phyloP scores from a whole-genome alignment of 805 yeast species.

The Sungouiella thailandica region DNA sequence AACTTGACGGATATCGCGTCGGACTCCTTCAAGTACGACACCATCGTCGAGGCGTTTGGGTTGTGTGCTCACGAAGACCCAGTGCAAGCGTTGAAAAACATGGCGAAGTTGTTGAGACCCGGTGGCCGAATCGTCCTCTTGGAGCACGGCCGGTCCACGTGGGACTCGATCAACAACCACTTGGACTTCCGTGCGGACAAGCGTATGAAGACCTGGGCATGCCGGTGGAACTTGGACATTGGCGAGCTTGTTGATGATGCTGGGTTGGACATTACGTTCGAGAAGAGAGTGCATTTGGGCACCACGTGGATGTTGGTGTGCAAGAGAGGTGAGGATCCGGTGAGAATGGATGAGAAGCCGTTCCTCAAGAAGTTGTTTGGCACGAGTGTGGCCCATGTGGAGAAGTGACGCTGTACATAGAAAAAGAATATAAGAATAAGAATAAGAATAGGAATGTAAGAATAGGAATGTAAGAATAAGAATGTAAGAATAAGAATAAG shows the following conservation, averaged over 20 bases:
- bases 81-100: conserved; percentile 69
- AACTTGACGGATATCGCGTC: conserved; percentile 58
- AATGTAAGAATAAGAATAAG: too few relatives aligned
- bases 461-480: too few relatives aligned
- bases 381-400: conserved; percentile 25
- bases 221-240: conserved; percentile 95
- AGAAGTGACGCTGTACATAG: conserved; percentile 13
- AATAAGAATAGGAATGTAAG: too few relatives aligned
- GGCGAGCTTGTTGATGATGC: conserved; percentile 81
- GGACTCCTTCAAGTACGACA: conserved; percentile 66
- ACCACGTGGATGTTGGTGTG: conserved; percentile 86
- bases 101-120: conserved; percentile 70
- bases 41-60: conserved; percentile 91
- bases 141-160: conserved; percentile 90
- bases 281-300: conserved; percentile 80
- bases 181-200: conserved; percentile 79
- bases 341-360: conserved; percentile 39
- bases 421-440: too few relatives aligned
- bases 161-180: conserved; percentile 69
- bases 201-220: conserved; percentile 90
- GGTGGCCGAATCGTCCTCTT: conserved; percentile 83
- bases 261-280: conserved; percentile 77
- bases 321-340: conserved; percentile 65
- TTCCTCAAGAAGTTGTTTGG: conserved; percentile 39
- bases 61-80: conserved; percentile 96